Conservation (phyloP, 768 basidiomycete genomes). For the Pisolithus orientalis region DNA sequence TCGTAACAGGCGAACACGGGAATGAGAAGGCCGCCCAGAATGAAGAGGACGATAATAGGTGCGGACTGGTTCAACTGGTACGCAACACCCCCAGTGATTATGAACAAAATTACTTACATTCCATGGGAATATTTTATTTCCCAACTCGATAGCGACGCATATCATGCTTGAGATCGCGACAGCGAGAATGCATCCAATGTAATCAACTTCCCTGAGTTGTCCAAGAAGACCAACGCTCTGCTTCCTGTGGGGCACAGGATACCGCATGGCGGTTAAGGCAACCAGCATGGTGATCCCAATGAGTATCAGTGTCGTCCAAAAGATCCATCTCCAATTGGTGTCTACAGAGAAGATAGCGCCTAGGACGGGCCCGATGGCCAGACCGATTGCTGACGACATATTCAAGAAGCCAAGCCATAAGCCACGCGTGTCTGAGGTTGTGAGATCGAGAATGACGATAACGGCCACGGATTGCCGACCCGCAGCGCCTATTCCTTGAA, state of each 20-base stretch:
- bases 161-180: slow-evolving; percentile 30
- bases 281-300: slow-evolving; percentile 24
- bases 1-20: slow-evolving; percentile 31
- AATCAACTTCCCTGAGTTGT: slow-evolving; percentile 29
- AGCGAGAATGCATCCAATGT: slow-evolving; percentile 23
- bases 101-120: slow-evolving; percentile 15
- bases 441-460: slow-evolving; percentile 30
- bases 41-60: slow-evolving; percentile 23
- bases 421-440: slow-evolving; percentile 29
- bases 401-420: slow-evolving; percentile 33
- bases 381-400: slow-evolving; percentile 34
- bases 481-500: slow-evolving; percentile 33
- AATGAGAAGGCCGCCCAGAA: slow-evolving; percentile 25
- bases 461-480: slow-evolving; percentile 32
- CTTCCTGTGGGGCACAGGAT: slow-evolving; percentile 28
- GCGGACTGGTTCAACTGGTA: slow-evolving; percentile 16
- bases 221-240: slow-evolving; percentile 28
- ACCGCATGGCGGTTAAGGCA: slow-evolving; percentile 21
- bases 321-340: slow-evolving; percentile 40
- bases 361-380: slow-evolving; percentile 40
- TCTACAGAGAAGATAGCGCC: slow-evolving; percentile 42
- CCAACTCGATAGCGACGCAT: slow-evolving; percentile 33
- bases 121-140: slow-evolving; percentile 32
- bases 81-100: background rate
- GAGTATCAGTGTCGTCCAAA: slow-evolving; percentile 36